These are phyloP conservation scores for Thinopyrum obtusiflorum DNA, from an alignment of 202 grass and related monocot species.

Conservation along the genomic window DNA sequence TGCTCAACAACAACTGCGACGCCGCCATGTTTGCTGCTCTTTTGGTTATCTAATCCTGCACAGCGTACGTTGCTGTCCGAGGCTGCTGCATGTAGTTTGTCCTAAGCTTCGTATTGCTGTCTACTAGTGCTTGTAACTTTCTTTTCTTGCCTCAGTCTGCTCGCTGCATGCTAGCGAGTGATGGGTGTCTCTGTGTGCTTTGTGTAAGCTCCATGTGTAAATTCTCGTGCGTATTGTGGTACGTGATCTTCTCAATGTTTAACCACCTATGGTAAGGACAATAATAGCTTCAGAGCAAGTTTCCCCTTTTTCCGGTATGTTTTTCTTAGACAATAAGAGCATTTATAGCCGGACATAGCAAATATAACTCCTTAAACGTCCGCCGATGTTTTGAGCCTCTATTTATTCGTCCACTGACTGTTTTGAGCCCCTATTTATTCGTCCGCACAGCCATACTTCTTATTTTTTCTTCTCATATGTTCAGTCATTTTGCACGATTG, in stretches of 20 bases:
- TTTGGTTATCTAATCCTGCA: constrained; percentile 39
- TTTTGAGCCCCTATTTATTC: too few species aligned
- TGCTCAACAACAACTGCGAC: not conserved
- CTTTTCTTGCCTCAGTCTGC: not conserved
- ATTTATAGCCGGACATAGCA: too few species aligned
- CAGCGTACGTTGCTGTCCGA: not conserved
- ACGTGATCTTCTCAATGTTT: not conserved
- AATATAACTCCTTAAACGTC: too few species aligned
- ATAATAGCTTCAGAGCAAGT: not conserved
- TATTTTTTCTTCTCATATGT: too few species aligned
- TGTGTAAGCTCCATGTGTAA: not conserved
- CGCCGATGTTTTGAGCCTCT: too few species aligned
- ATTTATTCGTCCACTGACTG: too few species aligned
- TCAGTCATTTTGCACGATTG: too few species aligned
- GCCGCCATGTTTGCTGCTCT: constrained; percentile 36
- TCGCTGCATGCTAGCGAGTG: not conserved
- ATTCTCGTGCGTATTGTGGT: not conserved
- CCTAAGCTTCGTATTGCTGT: not conserved
- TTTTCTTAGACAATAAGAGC: not conserved
- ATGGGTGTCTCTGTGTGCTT: not conserved
- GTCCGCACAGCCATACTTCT: too few species aligned
- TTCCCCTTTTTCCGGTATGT: not conserved
- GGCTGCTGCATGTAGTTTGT: constrained; percentile 12
- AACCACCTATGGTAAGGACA: not conserved
- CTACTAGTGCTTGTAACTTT: not conserved